A percentile compares a stretch with the other conserved stretches of the same genome.
phyloP scores from a whole-genome alignment of 73 alveolate species.

The Breviolum minutum region DNA sequence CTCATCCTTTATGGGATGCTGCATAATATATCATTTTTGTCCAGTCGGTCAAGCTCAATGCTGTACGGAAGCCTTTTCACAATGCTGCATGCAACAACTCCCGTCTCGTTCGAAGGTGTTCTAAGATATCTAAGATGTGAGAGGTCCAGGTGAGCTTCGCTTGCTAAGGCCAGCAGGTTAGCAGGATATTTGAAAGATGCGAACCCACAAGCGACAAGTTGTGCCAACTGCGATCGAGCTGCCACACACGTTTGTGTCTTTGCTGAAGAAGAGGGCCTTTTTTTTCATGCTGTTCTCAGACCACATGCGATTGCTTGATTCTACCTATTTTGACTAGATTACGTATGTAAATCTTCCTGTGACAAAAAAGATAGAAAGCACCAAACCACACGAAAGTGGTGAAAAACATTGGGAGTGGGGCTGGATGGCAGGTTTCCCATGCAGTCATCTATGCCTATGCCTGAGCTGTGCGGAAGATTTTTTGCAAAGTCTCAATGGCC shows the following conservation, averaged over 20 bases:
- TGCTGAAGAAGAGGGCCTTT: not conserved
- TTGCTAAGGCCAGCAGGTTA: conserved; percentile 38
- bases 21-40: too few relatives aligned
- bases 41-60: too few relatives aligned
- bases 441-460: conserved; percentile 84
- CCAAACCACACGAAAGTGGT: not conserved
- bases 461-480: conserved; percentile 62
- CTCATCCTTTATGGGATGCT: too few relatives aligned
- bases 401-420: not conserved
- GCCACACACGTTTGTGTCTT: conserved; percentile 37
- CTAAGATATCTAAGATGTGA: not conserved
- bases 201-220: conserved; percentile 11
- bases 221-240: conserved; percentile 46
- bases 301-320: not conserved
- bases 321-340: not conserved
- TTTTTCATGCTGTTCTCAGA: not conserved
- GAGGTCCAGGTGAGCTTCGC: not conserved
- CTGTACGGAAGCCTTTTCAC: too few relatives aligned
- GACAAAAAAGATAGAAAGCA: too few relatives aligned
- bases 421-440: conserved; percentile 31
- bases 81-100: too few relatives aligned
- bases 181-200: conserved; percentile 44
- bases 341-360: not conserved
- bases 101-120: not conserved
- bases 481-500: conserved; percentile 33